Evolutionary conservation across 495 filamentous ascomycete species (phyloP), one percentile per base, ranked within the genome.

Genomic region (Tirmania nivea): DNA sequence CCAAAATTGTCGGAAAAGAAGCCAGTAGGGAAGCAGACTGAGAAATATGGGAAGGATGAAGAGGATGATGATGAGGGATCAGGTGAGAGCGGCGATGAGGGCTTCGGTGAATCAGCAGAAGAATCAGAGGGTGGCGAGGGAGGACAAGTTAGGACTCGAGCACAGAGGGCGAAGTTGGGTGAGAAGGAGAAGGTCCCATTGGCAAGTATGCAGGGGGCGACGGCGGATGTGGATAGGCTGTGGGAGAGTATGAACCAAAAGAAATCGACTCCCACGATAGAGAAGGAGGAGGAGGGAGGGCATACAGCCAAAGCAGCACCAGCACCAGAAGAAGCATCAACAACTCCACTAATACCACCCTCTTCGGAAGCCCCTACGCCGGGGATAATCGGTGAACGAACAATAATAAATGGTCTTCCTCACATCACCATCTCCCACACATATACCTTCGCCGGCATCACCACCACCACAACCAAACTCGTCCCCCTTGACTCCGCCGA

Each of bases 361-460:
- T 94, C 60, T 89, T 92, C 11, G 89, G 90, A 53, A 79, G 89
- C 63, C 74, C 79, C 36, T 83, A 83, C 59, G 84, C 79, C 1
- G 82, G 89, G 60, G 78, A 86, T 60, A 90, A 89, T 67, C 67
- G 52, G 55, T 20, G 60, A 65, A 51, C 58, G 61, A 54, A 45
- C 48, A 16, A 31, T 31, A 31, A 31, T 31, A 31, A 19, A 45
- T 49, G 19, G 49, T 47, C 11, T 25, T n/a, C 50, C 34, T n/a
- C 61, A 60, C 21, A 76, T 96, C 56, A 80, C 79, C 52, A 92
- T 97, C 50, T 88, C 82, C 55, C 80, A 84, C 34, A 86, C 81
- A 6, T 94, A 93, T 68, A 81, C 82, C 53, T 96, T 94, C 60
- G 90, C 90, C 11, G 92, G 92, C 54, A 79, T 89, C 63, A 74